phyloP scores from a whole-genome alignment of 1,284 basidiomycete species.

The Termitomyces sp. region DNA sequence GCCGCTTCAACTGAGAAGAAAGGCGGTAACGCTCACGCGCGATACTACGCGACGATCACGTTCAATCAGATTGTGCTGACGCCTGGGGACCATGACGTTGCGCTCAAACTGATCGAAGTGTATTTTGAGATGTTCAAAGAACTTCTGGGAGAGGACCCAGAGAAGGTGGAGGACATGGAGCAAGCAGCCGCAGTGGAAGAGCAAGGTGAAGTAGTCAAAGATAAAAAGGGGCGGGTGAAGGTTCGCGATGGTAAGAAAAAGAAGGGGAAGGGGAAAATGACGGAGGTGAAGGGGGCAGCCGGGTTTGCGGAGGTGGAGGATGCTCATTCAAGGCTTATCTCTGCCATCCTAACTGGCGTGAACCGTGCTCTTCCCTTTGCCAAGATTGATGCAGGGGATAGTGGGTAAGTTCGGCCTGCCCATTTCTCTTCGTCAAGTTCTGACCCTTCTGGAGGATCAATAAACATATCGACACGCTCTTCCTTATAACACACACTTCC shows the following conservation, averaged over 20 bases:
- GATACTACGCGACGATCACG: constrained; percentile 91
- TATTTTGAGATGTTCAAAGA: constrained; percentile 97
- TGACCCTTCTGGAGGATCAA: constrained; percentile 54
- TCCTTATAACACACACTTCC: constrained; percentile 91
- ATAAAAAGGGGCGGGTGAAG: constrained; percentile 37
- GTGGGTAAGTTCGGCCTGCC: constrained; percentile 35
- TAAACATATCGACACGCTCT: constrained; percentile 89
- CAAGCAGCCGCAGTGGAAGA: constrained; percentile 15
- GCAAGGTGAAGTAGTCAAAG: constrained; percentile 34
- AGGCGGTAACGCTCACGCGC: constrained; percentile 58
- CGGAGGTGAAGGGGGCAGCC: constrained; percentile 49
- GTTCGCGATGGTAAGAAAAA: constrained; percentile 30
- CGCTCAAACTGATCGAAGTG: constrained; percentile 80
- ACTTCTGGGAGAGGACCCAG: constrained; percentile 63
- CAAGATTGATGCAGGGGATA: constrained; percentile 57
- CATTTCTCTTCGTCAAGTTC: neutral
- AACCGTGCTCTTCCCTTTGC: constrained; percentile 95
- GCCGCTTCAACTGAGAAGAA: constrained; percentile 28
- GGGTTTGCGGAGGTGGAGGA: constrained; percentile 76
- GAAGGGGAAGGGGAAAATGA: constrained; percentile 36
- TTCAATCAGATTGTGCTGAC: constrained; percentile 91
- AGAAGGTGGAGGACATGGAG: constrained; percentile 30
- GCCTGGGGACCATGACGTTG: constrained; percentile 68
- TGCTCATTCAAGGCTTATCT: constrained; percentile 78
- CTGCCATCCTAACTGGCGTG: constrained; percentile 90